phyloP scores from a whole-genome alignment of 257 asterid species.

The Nicotiana otophora region DNA sequence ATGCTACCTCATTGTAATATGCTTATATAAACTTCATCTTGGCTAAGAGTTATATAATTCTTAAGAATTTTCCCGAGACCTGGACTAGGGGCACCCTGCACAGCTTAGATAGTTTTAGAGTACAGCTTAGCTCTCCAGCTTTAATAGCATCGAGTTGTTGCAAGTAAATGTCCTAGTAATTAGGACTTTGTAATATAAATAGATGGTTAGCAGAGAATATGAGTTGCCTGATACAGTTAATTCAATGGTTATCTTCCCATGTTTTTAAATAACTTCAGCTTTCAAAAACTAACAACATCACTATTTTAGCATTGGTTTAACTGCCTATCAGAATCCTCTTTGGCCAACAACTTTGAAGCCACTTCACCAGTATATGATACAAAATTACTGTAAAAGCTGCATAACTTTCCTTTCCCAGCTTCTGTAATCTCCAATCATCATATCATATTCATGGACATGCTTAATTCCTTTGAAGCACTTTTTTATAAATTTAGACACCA shows the following conservation, averaged over 20 bases:
- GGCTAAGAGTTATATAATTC: background rate
- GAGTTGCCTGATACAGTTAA: background rate
- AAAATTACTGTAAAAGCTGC: background rate
- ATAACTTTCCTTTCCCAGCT: background rate
- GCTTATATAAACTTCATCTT: background rate
- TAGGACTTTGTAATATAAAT: background rate
- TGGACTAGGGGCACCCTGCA: background rate
- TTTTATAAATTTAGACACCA: background rate
- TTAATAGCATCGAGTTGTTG: background rate
- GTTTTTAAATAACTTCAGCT: slow-evolving; percentile 3
- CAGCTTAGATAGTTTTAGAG: background rate
- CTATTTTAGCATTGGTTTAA: background rate
- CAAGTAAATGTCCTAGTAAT: background rate
- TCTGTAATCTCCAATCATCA: background rate
- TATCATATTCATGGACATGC: background rate
- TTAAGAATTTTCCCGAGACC: background rate
- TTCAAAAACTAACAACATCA: background rate
- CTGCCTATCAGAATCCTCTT: background rate
- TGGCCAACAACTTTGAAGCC: background rate
- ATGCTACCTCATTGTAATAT: background rate
- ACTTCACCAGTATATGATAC: background rate
- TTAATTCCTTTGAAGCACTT: background rate
- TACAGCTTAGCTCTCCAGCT: background rate
- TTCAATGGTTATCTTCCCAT: background rate
- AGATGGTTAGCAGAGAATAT: background rate